phyloP scores from a whole-genome alignment of 1,284 basidiomycete genomes.

The Gymnopus androsaceus region DNA sequence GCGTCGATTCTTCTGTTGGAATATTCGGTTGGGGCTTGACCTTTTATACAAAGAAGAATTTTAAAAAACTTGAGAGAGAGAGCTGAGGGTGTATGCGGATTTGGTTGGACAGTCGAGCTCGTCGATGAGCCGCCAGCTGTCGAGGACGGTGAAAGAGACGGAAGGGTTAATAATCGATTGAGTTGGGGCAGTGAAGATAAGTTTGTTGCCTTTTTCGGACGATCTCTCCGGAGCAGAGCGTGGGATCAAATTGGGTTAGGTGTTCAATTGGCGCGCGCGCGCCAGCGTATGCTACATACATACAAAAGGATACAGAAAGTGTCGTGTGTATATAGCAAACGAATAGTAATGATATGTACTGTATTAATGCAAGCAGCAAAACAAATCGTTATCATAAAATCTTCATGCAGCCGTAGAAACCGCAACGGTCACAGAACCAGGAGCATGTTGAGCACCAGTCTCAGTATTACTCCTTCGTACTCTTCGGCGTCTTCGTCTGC shows the following conservation, averaged over 20 bases:
- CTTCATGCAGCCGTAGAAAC: neutral
- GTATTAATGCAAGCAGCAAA: neutral
- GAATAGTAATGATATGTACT: too few relatives aligned
- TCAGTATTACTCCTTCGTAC: constrained; percentile 20
- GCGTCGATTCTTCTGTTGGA: neutral
- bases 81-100: too few relatives aligned
- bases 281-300: too few relatives aligned
- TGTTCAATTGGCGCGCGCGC: too few relatives aligned
- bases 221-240: constrained; percentile 33
- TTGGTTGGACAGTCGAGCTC: constrained; percentile 14
- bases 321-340: too few relatives aligned
- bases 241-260: constrained; percentile 34
- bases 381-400: neutral
- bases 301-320: too few relatives aligned
- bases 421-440: neutral
- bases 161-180: constrained; percentile 39
- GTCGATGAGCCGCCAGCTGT: constrained; percentile 12
- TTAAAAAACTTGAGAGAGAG: neutral
- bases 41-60: constrained; percentile 14
- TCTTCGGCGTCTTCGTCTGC: constrained; percentile 41
- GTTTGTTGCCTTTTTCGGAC: constrained; percentile 36
- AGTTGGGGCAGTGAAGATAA: constrained; percentile 45
- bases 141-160: constrained; percentile 17
- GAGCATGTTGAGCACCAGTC: neutral
- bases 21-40: neutral